These are phyloP conservation scores for Globisporangium nagaii DNA, from an alignment of 352 stramenopile species.

Conservation along the genomic window DNA sequence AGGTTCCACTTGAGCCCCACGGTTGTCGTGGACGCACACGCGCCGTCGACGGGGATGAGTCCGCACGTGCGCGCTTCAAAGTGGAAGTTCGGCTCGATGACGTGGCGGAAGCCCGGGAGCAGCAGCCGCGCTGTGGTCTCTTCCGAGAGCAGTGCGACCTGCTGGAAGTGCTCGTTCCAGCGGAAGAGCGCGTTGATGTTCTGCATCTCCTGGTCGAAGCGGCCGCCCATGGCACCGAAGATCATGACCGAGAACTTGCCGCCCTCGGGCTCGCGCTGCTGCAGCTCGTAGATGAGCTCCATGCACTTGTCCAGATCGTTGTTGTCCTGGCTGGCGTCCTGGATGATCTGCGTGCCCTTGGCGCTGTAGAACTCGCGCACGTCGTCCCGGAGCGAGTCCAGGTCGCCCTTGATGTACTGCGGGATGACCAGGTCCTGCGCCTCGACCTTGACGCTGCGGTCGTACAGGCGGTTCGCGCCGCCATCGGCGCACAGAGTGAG, in stretches of 20 bases:
- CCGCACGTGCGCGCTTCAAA: conserved; percentile 93
- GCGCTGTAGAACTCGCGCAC: conserved; percentile 84
- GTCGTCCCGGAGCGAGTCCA: conserved; percentile 90
- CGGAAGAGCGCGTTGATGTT: conserved; percentile 91
- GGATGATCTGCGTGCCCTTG: conserved; percentile 56
- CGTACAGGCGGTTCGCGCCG: conserved; percentile 92
- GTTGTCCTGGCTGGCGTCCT: conserved; percentile 85
- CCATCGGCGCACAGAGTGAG: conserved; percentile 92
- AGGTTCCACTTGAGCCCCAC: conserved; percentile 90
- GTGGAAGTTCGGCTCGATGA: conserved; percentile 77
- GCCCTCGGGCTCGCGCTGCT: conserved; percentile 11
- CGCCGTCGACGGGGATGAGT: conserved; percentile 87
- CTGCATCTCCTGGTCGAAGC: conserved; percentile 98
- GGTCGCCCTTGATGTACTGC: conserved; percentile 92
- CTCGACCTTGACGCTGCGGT: conserved; percentile 41
- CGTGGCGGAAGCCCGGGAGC: conserved; percentile 40
- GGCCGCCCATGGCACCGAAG: conserved; percentile 93
- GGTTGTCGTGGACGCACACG: conserved; percentile 78
- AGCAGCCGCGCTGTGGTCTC: conserved; percentile 88
- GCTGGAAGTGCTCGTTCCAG: conserved; percentile 77
- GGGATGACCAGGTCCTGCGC: conserved; percentile 53
- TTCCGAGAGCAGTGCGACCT: conserved; percentile 86
- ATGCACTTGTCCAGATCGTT: conserved; percentile 96
- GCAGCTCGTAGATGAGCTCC: conserved; percentile 47
- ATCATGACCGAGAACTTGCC: conserved; percentile 75